A percentile compares a stretch with the other conserved stretches of the same genome.
phyloP scores from a whole-genome alignment of 1,284 basidiomycete genomes.

The Ganoderma multipileum region DNA sequence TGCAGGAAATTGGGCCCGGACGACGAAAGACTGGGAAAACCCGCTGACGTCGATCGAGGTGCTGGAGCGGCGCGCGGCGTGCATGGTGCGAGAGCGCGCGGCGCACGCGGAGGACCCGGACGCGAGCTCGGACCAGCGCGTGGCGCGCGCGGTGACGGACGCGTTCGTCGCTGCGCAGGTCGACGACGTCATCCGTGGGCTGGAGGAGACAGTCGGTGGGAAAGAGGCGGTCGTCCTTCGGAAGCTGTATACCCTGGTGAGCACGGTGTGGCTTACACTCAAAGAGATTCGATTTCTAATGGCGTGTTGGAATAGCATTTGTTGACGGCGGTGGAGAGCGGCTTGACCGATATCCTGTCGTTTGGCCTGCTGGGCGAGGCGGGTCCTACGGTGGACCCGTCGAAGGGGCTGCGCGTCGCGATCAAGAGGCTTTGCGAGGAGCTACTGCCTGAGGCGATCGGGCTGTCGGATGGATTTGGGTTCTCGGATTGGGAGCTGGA shows the following conservation, averaged over 20 bases:
- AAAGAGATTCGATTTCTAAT: too few relatives aligned
- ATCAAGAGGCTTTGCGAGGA: constrained; percentile 58
- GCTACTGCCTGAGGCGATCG: constrained; percentile 73
- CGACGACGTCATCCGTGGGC: constrained; percentile 50
- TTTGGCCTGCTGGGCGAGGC: constrained; percentile 50
- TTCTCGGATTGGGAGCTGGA: constrained; percentile 82
- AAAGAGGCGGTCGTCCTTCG: constrained; percentile 46
- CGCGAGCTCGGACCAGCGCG: constrained; percentile 60
- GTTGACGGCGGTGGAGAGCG: constrained; percentile 61
- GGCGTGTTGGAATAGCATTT: constrained; percentile 56
- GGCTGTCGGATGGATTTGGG: constrained; percentile 77
- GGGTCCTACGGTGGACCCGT: constrained; percentile 46
- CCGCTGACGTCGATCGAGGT: constrained; percentile 50
- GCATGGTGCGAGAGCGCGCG: constrained; percentile 59
- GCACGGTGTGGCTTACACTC: not conserved
- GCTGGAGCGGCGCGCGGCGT: constrained; percentile 69
- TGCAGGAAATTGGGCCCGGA: not conserved
- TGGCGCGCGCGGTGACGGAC: constrained; percentile 70
- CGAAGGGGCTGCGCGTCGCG: constrained; percentile 58
- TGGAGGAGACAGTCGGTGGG: constrained; percentile 36
- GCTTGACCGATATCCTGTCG: constrained; percentile 64
- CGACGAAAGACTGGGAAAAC: constrained; percentile 34
- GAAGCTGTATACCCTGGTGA: constrained; percentile 58
- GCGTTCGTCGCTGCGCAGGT: constrained; percentile 68
- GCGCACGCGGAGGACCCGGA: constrained; percentile 49